Evolutionary conservation across 2,329 filamentous ascomycete genomes (phyloP).

Genomic region (Fusarium virguliforme): DNA sequence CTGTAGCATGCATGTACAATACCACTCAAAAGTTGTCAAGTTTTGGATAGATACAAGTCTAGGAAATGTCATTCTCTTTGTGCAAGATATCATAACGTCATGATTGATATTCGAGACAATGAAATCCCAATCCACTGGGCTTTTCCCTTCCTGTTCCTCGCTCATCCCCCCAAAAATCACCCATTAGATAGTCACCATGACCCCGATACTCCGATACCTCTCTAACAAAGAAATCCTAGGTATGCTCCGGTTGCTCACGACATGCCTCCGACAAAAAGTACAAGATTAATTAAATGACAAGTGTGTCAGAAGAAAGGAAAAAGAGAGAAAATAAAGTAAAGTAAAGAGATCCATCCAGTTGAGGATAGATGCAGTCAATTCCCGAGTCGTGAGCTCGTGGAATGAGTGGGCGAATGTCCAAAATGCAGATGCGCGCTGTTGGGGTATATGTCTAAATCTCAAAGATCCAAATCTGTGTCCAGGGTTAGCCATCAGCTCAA

Average conservation of each 20-base stretch:
- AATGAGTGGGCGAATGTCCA: slow-evolving; percentile 34
- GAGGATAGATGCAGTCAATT: slow-evolving; percentile 20
- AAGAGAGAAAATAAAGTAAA: slow-evolving; percentile 15
- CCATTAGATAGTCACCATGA: slow-evolving; percentile 36
- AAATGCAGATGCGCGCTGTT: slow-evolving; percentile 45
- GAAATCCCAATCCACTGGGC: slow-evolving; percentile 27
- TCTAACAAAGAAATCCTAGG: slow-evolving; percentile 38
- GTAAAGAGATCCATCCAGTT: slow-evolving; percentile 12
- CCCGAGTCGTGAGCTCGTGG: slow-evolving; percentile 43
- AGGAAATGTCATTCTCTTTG: slow-evolving; percentile 1
- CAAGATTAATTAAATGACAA: slow-evolving; percentile 41
- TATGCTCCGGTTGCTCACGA: slow-evolving; percentile 32
- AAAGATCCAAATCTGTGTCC: slow-evolving; percentile 65
- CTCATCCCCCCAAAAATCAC: slow-evolving; percentile 18
- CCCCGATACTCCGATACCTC: slow-evolving; percentile 37
- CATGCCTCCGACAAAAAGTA: slow-evolving; percentile 33
- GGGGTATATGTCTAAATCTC: slow-evolving; percentile 57
- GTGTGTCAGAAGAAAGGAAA: slow-evolving; percentile 14
- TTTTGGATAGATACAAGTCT: slow-evolving; percentile 10
- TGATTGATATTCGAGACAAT: slow-evolving; percentile 41
- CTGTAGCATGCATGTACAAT: slow-evolving; percentile 25
- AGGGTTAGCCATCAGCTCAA: slow-evolving; percentile 48
- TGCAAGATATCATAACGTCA: slow-evolving; percentile 39
- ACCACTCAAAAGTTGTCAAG: background rate
- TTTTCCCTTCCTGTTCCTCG: slow-evolving; percentile 26